These are phyloP conservation scores for Leccinum huronense DNA, from an alignment of 1,284 basidiomycete species.

Conservation along the genomic window DNA sequence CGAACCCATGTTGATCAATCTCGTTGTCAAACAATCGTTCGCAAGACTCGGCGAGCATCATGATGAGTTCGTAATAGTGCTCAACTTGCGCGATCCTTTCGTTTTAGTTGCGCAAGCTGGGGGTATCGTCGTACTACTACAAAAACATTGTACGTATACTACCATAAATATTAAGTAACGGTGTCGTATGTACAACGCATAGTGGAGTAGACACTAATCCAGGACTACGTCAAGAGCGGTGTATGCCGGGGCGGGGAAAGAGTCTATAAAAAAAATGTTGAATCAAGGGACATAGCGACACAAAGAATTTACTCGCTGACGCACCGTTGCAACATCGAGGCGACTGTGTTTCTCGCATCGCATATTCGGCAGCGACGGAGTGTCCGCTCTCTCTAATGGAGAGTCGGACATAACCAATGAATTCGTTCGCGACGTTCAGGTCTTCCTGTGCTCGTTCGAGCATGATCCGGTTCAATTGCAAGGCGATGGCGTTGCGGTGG, in stretches of 20 bases:
- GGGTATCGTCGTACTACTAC: too few relatives aligned
- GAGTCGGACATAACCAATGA: neutral
- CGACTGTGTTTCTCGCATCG: neutral
- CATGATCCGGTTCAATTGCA: neutral
- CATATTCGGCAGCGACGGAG: neutral
- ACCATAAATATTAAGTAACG: neutral
- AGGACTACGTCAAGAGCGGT: neutral
- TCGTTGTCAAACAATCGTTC: constrained; percentile 93
- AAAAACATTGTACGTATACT: too few relatives aligned
- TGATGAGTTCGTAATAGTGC: constrained; percentile 65
- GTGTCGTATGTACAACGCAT: neutral
- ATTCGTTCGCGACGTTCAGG: neutral
- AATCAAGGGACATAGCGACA: neutral
- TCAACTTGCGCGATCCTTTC: constrained; percentile 34
- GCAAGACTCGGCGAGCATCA: constrained; percentile 71
- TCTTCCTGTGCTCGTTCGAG: neutral
- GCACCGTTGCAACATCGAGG: neutral
- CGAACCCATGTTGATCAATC: constrained; percentile 82
- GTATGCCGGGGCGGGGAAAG: neutral
- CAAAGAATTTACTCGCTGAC: neutral
- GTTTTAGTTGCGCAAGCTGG: too few relatives aligned
- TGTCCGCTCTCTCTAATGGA: neutral
- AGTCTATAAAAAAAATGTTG: neutral
- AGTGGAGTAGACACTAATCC: neutral
- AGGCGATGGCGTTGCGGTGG: neutral